phyloP scores from a whole-genome alignment of 495 filamentous ascomycete genomes.

The Xylaria flabelliformis region DNA sequence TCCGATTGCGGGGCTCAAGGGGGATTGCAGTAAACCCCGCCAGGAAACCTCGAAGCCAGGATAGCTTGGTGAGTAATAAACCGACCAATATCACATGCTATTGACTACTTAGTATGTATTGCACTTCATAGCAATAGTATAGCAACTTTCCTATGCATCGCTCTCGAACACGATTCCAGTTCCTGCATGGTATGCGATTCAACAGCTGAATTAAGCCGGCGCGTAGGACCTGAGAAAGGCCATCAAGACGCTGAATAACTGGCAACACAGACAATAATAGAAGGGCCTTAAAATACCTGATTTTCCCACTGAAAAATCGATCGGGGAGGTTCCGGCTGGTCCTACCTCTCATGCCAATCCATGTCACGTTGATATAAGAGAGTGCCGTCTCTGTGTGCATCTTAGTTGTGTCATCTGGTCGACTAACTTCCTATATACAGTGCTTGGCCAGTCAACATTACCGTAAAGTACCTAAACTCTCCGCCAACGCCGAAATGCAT shows the following conservation, averaged over 20 bases:
- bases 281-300: not conserved
- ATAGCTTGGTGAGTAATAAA: too few relatives aligned
- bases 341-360: not conserved
- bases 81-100: not conserved
- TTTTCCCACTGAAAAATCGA: not conserved
- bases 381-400: not conserved
- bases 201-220: not conserved
- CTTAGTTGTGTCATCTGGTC: not conserved
- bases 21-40: not conserved
- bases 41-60: not conserved
- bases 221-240: not conserved
- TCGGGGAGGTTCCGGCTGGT: not conserved
- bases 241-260: not conserved
- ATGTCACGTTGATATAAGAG: not conserved
- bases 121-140: too few relatives aligned
- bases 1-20: not conserved
- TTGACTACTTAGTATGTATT: not conserved
- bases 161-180: too few relatives aligned
- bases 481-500: conserved; percentile 24
- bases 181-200: not conserved
- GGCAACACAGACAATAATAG: not conserved
- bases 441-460: conserved; percentile 10
- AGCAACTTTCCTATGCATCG: too few relatives aligned
- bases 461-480: not conserved
- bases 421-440: conserved; percentile 26